phyloP scores from a whole-genome alignment of 805 yeast species.

The Saturnispora sekii region DNA sequence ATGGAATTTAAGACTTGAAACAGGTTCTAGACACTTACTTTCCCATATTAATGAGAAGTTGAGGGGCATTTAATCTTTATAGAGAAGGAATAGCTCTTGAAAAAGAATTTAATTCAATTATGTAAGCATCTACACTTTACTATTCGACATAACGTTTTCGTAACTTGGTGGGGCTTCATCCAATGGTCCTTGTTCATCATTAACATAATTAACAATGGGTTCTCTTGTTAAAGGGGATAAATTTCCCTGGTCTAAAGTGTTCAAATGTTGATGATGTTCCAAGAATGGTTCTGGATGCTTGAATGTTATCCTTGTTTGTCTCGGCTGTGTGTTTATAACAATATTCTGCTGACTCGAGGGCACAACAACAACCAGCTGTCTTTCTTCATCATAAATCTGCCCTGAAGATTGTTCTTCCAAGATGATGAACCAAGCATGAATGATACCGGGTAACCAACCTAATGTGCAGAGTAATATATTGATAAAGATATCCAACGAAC shows the following conservation, averaged over 20 bases:
- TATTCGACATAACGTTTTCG: slow-evolving; percentile 28
- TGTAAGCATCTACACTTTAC: neutral
- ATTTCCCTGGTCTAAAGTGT: slow-evolving; percentile 10
- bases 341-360: slow-evolving; percentile 14
- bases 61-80: neutral
- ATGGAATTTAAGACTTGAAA: slow-evolving; percentile 46
- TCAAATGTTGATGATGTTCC: slow-evolving; percentile 8
- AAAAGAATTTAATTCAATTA: neutral
- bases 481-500: slow-evolving; percentile 59
- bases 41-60: neutral
- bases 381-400: slow-evolving; percentile 19
- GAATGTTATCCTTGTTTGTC: slow-evolving; percentile 19
- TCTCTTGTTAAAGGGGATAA: slow-evolving; percentile 18
- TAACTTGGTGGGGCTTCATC: slow-evolving; percentile 27
- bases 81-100: neutral
- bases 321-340: slow-evolving; percentile 20
- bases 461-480: slow-evolving; percentile 52
- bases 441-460: slow-evolving; percentile 61
- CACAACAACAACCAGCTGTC: slow-evolving; percentile 20
- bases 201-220: neutral
- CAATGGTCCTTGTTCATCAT: slow-evolving; percentile 8
- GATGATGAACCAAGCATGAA: slow-evolving; percentile 62
- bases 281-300: slow-evolving; percentile 27
- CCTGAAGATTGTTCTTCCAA: slow-evolving; percentile 36
- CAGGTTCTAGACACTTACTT: slow-evolving; percentile 6